These are phyloP conservation scores for Ogataea corticis DNA, from an alignment of 805 yeast species.

Conservation along the genomic window DNA sequence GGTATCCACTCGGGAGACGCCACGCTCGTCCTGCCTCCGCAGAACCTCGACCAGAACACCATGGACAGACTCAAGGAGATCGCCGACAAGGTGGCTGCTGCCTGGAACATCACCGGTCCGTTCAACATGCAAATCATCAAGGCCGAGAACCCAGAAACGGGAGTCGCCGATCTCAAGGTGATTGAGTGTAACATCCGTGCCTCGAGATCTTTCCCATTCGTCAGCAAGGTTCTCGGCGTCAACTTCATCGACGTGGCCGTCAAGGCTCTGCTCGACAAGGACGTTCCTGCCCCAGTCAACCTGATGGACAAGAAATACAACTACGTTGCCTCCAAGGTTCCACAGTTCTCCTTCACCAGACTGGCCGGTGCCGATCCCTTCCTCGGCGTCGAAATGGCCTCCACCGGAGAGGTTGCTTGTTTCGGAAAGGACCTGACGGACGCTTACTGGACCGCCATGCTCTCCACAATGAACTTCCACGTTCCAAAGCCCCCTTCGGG, in stretches of 20 bases:
- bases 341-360: constrained; percentile 97
- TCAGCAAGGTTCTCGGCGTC: constrained; percentile 91
- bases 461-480: constrained; percentile 95
- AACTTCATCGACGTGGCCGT: constrained; percentile 96
- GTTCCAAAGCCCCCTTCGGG: constrained; percentile 91
- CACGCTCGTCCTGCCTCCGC: constrained; percentile 92
- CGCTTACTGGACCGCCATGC: constrained; percentile 97
- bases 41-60: constrained; percentile 61
- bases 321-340: constrained; percentile 95
- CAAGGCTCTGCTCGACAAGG: constrained; percentile 73
- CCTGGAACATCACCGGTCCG: constrained; percentile 97
- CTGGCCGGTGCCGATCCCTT: constrained; percentile 99
- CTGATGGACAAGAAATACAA: constrained; percentile 74
- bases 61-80: constrained; percentile 78
- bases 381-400: constrained; percentile 98
- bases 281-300: constrained; percentile 77
- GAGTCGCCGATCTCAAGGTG: constrained; percentile 75
- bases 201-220: constrained; percentile 98
- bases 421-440: constrained; percentile 84
- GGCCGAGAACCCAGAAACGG: constrained; percentile 60
- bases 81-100: constrained; percentile 90
- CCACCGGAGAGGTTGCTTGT: constrained; percentile 98
- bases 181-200: constrained; percentile 99
- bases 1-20: constrained; percentile 99
- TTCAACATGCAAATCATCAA: constrained; percentile 97